Evolutionary conservation across 805 yeast genomes (phyloP), one percentile per base, ranked within the genome.

Genomic region (Saccharomycopsis amapae): DNA sequence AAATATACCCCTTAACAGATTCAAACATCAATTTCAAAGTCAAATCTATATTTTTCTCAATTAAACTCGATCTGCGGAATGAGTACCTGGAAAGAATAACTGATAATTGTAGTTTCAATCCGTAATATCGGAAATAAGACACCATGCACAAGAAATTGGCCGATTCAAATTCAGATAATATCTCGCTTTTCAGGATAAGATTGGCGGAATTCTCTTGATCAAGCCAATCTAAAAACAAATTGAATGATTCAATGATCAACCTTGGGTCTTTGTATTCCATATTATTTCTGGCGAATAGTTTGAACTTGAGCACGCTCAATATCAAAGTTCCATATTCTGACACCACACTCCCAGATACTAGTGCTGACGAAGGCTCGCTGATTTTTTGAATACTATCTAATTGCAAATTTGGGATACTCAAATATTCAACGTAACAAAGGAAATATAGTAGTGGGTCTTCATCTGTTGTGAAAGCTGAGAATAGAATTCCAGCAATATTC

Each of bases 361-460:
- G 12, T 26, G 12, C 20, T 28, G 33, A 12, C 7, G 30, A 9
- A 26, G 34, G 15, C 5, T 38, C 42, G 22, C 19, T 24, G 13
- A 33, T n/a, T n/a, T 32, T 12, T 19, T 37, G 20, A 31, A 44
- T 37, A 6, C 38, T 42, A 28, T 17, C 22, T 13, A 44, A 6
- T 30, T 28, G 18, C 12, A 38, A 23, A 4, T 17, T n/a, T 13
- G 40, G 42, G 15, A 30, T 20, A 18, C 23, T 18, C 12, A 44
- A 36, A 31, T 34, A 45, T 35, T 40, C 22, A 9, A 38, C 28
- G 15, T 37, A 44, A 32, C 46, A 44, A 32, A 28, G 38, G 23
- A 20, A 37, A 24, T 37, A 44, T 38, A 10, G 48, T 18, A 20
- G 67, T 59, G 3, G 74, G 62, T 5, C 56, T 59, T 55, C 54